A percentile compares a stretch with the other conserved stretches of the same genome.
phyloP scores from a whole-genome alignment of 2,329 filamentous ascomycete genomes.

The Pseudogymnoascus sp. region DNA sequence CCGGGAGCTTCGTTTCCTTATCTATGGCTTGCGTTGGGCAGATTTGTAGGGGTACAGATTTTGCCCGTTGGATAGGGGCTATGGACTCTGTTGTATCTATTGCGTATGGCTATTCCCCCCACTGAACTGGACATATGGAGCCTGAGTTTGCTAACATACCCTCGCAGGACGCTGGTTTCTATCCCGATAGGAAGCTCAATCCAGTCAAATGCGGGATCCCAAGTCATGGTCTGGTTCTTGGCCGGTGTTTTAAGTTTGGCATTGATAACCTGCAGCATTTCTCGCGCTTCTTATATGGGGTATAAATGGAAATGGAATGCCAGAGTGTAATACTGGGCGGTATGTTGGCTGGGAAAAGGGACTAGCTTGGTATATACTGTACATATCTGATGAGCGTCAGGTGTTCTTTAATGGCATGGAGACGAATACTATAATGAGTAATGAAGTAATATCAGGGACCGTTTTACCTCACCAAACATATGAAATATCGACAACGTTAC shows the following conservation, averaged over 20 bases:
- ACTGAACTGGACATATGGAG: background rate
- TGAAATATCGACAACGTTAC: background rate
- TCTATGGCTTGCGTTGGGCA: constrained; percentile 15
- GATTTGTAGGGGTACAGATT: constrained; percentile 1
- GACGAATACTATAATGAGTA: background rate
- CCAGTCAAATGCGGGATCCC: background rate
- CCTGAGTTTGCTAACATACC: background rate
- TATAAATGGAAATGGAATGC: constrained; percentile 7
- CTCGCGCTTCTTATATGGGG: background rate
- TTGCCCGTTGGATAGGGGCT: constrained; percentile 1
- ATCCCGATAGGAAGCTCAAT: constrained; percentile 2
- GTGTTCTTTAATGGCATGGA: background rate
- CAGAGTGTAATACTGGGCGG: background rate
- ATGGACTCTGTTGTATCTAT: background rate
- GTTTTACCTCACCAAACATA: background rate
- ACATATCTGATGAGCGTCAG: background rate
- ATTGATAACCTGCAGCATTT: background rate
- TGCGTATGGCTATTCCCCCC: background rate
- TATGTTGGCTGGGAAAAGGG: background rate
- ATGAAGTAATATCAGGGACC: background rate
- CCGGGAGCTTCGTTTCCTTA: constrained; percentile 11
- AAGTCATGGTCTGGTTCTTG: constrained; percentile 3
- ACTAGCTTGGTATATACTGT: background rate
- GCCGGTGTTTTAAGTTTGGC: background rate
- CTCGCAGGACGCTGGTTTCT: background rate